phyloP scores from a whole-genome alignment of 1,139 yeast genomes.

The Lodderomyces oxycetoniae region DNA sequence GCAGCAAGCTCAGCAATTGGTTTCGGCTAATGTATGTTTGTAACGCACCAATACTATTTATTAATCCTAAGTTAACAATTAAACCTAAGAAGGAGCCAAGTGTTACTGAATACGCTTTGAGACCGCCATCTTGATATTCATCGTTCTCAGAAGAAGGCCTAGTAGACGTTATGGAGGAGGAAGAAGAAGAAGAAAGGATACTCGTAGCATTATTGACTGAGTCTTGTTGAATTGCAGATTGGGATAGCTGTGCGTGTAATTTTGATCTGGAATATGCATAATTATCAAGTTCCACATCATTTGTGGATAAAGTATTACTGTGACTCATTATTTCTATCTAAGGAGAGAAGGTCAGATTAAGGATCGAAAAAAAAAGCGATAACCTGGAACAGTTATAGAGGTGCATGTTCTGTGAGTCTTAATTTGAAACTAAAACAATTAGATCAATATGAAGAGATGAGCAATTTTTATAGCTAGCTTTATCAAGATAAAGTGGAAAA shows the following conservation, averaged over 20 bases:
- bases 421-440: too few species aligned
- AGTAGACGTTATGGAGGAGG: not conserved
- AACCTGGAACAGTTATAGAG: too few species aligned
- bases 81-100: slow-evolving; percentile 60
- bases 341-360: not conserved
- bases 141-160: slow-evolving; percentile 1
- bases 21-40: slow-evolving; percentile 56
- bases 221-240: too few species aligned
- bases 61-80: slow-evolving; percentile 54
- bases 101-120: slow-evolving; percentile 54
- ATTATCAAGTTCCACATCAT: slow-evolving; percentile 2
- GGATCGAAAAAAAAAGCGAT: too few species aligned
- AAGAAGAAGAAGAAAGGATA: too few species aligned
- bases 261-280: not conserved
- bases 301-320: too few species aligned
- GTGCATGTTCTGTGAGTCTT: too few species aligned
- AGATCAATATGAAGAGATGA: too few species aligned
- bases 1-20: slow-evolving; percentile 41
- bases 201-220: too few species aligned
- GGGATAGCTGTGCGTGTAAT: too few species aligned
- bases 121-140: slow-evolving; percentile 62
- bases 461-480: too few species aligned
- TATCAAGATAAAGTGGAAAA: too few species aligned
- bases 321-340: not conserved
- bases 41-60: slow-evolving; percentile 61